Evolutionary conservation across 1,284 basidiomycete genomes (phyloP), one percentile per base, ranked within the genome.

Genomic region (Naganishia cerealis): DNA sequence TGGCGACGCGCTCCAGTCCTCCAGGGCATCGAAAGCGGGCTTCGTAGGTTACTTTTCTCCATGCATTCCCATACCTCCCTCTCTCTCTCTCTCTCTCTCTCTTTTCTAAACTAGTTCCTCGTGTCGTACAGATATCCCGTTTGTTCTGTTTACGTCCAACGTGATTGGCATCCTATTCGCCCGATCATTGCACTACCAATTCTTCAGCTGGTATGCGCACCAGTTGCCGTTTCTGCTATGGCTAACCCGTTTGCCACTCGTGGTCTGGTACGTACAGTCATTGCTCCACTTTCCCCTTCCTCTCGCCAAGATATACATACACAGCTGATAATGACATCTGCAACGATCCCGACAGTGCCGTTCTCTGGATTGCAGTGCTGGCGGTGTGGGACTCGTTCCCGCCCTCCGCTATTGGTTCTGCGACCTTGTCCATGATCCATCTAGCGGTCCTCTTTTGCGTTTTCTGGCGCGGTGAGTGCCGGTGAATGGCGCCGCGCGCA

Each of bases 101-200:
- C 1, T 67, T 73, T 58, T 71, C 4, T 65, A 72, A 36, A 12
- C 10, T 10, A 12, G 36, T 42, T 16, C 70, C 38, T 56, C 36
- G 61, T 56, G 12, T 48, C 58, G 50, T 71, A 21, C 75, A 96
- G 94, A 92, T 76, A 85, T 92, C 46, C 85, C 88, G 12, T 89
- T 89, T 0, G 84, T 92, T 26, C 84, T 97, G 21, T 93, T 92
- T 83, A 94, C 92, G 1, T 90, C 90, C 16, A 99, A 98, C 76
- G 79, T 99, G 59, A 88, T 97, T 70, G 95, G 95, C 26, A 89
- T 99, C 40, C 73, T 91, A 4, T 97, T 91, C 78, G 91, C 96
- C 16, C 87, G 96, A n/a, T 96, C 94, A 16, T 81, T 99, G 65
- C 95, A 99, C 79, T 99, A 98, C 79, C 95, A 99, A 75, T 99